Percentiles rank a stretch among this genome's conserved stretches.
These are phyloP conservation scores for Ophiosphaerella korrae DNA, from an alignment of 2,329 filamentous ascomycete genomes.

Conservation along the genomic window DNA sequence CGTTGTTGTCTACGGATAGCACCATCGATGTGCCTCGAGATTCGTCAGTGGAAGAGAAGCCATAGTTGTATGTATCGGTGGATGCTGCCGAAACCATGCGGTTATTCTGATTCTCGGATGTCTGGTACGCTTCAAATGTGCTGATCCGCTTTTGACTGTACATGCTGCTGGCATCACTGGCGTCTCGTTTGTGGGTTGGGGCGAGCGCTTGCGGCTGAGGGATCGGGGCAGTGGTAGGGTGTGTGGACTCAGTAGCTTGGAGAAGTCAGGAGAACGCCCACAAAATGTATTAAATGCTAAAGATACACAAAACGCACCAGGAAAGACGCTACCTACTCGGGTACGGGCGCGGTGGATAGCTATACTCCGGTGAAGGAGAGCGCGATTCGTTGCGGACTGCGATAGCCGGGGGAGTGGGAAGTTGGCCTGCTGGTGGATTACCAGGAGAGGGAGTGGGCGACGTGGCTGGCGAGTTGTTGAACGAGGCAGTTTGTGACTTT, in stretches of 20 bases:
- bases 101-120: slow-evolving; percentile 15
- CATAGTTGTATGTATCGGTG: slow-evolving; percentile 20
- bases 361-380: slow-evolving; percentile 23
- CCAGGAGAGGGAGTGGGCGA: slow-evolving; percentile 33
- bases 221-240: slow-evolving; percentile 18
- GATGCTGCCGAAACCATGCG: slow-evolving; percentile 21
- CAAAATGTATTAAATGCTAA: slow-evolving; percentile 32
- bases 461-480: slow-evolving; percentile 28
- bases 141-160: slow-evolving; percentile 38
- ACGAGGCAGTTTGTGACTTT: slow-evolving; percentile 38
- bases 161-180: slow-evolving; percentile 41
- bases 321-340: slow-evolving; percentile 40
- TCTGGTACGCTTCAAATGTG: slow-evolving; percentile 22
- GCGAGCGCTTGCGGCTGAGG: slow-evolving; percentile 26
- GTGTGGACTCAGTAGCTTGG: slow-evolving; percentile 25
- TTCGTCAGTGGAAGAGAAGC: slow-evolving; percentile 19
- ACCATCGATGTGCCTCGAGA: slow-evolving; percentile 27
- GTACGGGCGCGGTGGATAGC: slow-evolving; percentile 25
- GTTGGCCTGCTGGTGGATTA: slow-evolving; percentile 27
- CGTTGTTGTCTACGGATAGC: slow-evolving; percentile 16
- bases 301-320: slow-evolving; percentile 31
- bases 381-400: slow-evolving; percentile 27
- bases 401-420: slow-evolving; percentile 32
- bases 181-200: slow-evolving; percentile 33
- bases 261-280: slow-evolving; percentile 33